Conservation (phyloP, 208 protist genomes). For the Leishmania aethiopica region DNA sequence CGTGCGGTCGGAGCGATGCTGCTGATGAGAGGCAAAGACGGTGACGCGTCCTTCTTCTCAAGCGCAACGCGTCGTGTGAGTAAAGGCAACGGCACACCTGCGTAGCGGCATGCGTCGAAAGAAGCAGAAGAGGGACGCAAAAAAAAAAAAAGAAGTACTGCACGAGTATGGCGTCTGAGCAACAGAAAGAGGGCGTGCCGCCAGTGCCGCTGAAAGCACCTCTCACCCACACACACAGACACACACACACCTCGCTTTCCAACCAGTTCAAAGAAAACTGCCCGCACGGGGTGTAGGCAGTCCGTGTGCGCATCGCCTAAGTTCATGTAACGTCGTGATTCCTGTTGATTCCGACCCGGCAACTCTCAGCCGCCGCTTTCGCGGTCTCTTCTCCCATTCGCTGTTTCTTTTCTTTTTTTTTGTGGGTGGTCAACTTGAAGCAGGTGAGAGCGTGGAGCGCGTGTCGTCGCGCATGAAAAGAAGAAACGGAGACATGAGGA, state of each 20-base stretch:
- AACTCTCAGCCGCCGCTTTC: background rate
- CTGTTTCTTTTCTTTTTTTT: background rate
- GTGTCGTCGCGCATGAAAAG: background rate
- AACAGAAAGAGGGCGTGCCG: background rate
- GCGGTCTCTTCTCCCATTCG: background rate
- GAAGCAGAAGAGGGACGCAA: background rate
- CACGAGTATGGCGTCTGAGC: background rate
- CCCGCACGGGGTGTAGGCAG: background rate
- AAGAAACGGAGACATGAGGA: background rate
- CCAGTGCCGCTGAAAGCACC: too few species aligned
- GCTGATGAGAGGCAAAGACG: background rate
- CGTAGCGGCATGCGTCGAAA: background rate
- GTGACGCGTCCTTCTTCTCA: background rate
- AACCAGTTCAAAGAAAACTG: background rate
- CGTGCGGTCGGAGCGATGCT: background rate
- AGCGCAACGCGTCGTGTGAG: background rate
- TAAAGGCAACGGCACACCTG: background rate
- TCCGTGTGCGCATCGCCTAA: background rate
- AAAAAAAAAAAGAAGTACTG: background rate
- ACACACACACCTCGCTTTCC: background rate
- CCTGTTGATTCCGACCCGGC: background rate
- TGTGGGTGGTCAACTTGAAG: too few species aligned
- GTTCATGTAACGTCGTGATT: background rate
- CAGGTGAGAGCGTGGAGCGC: background rate
- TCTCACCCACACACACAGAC: background rate